These are phyloP conservation scores for Cupressus sempervirens DNA, from an alignment of 75 land plant species.

Conservation along the genomic window DNA sequence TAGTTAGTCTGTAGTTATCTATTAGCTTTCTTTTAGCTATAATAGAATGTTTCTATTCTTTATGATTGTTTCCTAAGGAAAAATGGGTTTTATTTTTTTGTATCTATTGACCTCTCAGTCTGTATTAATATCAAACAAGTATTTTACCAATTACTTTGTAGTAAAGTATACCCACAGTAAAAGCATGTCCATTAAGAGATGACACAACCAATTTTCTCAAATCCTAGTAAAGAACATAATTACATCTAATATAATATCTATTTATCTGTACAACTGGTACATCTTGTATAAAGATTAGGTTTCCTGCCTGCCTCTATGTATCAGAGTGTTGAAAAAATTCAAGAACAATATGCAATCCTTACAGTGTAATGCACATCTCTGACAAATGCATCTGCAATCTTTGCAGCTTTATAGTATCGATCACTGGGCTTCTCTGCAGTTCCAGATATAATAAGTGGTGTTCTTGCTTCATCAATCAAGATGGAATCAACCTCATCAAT, in stretches of 20 bases:
- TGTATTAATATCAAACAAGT: no score
- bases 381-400: constrained; percentile 86
- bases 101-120: no score
- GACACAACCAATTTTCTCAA: background rate
- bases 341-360: constrained; percentile 19
- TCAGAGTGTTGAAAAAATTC: background rate
- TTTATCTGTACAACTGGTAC: background rate
- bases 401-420: constrained; percentile 93
- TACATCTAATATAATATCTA: background rate
- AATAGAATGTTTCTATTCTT: no score
- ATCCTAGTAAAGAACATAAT: background rate
- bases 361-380: constrained; percentile 97
- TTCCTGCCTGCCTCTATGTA: background rate
- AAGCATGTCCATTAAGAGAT: background rate
- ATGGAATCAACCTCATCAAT: constrained; percentile 99
- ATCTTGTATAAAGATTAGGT: background rate
- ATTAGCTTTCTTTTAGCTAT: no score
- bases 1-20: no score
- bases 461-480: constrained; percentile 98
- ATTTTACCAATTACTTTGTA: no score
- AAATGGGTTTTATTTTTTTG: no score
- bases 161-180: background rate
- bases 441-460: constrained; percentile 99
- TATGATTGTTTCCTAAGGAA: no score
- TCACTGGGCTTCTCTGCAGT: constrained; percentile 99